phyloP scores from a whole-genome alignment of 768 basidiomycete genomes.

The Pholiota molesta region DNA sequence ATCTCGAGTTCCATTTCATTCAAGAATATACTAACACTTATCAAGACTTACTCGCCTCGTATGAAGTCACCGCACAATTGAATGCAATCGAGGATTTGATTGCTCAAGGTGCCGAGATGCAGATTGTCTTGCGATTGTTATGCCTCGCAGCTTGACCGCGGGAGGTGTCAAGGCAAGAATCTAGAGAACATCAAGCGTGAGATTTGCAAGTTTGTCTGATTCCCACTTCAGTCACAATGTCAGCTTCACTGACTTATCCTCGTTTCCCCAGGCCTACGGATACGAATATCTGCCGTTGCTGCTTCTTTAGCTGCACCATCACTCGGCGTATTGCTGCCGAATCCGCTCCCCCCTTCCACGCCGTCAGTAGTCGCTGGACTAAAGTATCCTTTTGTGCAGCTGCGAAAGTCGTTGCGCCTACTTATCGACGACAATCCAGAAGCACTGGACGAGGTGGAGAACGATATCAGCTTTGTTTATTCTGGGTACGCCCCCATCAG shows the following conservation, averaged over 20 bases:
- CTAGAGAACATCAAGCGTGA: constrained; percentile 92
- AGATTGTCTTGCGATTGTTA: constrained; percentile 74
- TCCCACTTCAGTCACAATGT: constrained; percentile 25
- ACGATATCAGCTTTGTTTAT: constrained; percentile 95
- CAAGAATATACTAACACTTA: constrained; percentile 5
- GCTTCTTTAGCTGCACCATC: constrained; percentile 67
- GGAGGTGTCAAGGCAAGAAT: constrained; percentile 83
- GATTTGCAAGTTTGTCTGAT: constrained; percentile 66
- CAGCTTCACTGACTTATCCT: constrained; percentile 34
- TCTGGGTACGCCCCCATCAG: constrained; percentile 97
- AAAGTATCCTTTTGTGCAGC: constrained; percentile 71
- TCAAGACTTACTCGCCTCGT: constrained; percentile 91
- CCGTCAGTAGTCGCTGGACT: constrained; percentile 38
- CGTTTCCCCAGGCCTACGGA: constrained; percentile 63
- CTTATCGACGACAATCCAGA: constrained; percentile 87
- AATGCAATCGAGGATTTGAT: constrained; percentile 90
- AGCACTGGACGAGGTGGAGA: constrained; percentile 79
- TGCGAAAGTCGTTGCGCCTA: constrained; percentile 88
- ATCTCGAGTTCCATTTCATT: constrained; percentile 22
- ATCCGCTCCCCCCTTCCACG: constrained; percentile 61
- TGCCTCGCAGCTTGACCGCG: constrained; percentile 81
- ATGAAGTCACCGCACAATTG: constrained; percentile 80
- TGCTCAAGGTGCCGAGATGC: constrained; percentile 83
- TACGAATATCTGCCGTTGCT: constrained; percentile 72
- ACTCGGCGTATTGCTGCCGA: constrained; percentile 68